Base-by-base conservation (phyloP, 1,284 basidiomycete species). In the Malassezia japonica region DNA sequence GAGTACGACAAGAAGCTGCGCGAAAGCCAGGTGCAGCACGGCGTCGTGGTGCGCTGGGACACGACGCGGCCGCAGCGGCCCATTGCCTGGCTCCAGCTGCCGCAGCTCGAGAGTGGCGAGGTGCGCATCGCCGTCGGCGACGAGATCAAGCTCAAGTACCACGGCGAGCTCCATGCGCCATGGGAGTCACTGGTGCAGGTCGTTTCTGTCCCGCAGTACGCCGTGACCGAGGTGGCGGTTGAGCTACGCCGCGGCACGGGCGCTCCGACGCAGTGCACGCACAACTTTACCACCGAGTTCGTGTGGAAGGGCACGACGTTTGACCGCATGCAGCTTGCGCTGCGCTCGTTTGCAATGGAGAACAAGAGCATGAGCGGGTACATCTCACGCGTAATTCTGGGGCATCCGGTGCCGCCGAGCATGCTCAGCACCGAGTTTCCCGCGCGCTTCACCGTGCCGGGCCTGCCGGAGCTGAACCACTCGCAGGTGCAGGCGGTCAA, bases 271-370 rank as follows among this genome's bases (percentile, higher is more conserved):
- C 90, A 98, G 43, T 83, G 90, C 76, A 92, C 87, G 12, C 28
- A 39, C 9, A 52, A 52, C 32, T 52, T 35, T 18, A 46, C 33
- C 0, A 91, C 85, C 35, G 94, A 98, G 73, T 99, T 98, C 68
- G 90, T 99, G 13, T 99, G 94, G 94, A 98, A 98, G 75, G 90
- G 89, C 6, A 98, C 94, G 1, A 94, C 89, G 70, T 99, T 98
- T 65, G 92, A 96, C 74, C 82, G 94, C 47, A 98, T 98, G 94
- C 94, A 98, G 73, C 79, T 87, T 42, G 94, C 94, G 1, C 95
- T 99, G 90, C 95, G 94, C 79, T 95, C 90, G 1, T 98, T 99
- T 74, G 92, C 94, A 9, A 85, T 96, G 21, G 92, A 98, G 65
- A 92, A 99, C 76, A 94, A 95, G 79, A 94, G 89, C 74, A 92